Evolutionary conservation across 2,329 filamentous ascomycete species (phyloP).

Genomic region (Penicillium thymicola): DNA sequence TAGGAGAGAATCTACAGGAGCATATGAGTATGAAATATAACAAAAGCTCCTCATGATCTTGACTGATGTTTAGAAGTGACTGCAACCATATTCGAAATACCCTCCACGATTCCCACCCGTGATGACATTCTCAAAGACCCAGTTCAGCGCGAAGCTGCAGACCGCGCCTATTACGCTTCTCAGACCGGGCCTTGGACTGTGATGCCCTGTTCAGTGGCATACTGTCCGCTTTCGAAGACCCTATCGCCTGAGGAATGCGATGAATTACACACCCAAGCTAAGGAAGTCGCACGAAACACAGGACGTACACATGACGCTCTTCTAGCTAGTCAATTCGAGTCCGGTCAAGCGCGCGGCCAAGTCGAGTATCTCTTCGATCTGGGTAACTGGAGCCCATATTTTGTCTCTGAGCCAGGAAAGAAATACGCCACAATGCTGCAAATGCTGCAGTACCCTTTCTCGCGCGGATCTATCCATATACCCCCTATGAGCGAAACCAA

Average conservation of each 20-base stretch:
- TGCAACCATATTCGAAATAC: conserved; percentile 33
- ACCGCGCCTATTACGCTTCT: conserved; percentile 13
- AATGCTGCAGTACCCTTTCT: conserved; percentile 53
- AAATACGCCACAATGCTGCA: conserved; percentile 51
- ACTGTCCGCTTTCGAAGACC: conserved; percentile 16
- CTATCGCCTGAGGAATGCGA: neutral
- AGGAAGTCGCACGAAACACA: conserved; percentile 1
- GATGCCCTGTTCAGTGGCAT: conserved; percentile 22
- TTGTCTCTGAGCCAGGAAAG: conserved; percentile 33
- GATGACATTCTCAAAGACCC: conserved; percentile 15
- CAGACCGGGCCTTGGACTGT: conserved; percentile 18
- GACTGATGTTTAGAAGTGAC: conserved; percentile 20
- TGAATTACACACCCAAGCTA: conserved; percentile 1
- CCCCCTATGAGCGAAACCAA: conserved; percentile 7
- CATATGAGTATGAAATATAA: conserved; percentile 32
- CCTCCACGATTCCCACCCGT: conserved; percentile 10
- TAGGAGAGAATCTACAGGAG: conserved; percentile 53
- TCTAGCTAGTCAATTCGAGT: conserved; percentile 13
- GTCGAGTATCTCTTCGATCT: conserved; percentile 51
- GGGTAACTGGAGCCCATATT: conserved; percentile 48
- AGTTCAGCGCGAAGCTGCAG: conserved; percentile 8
- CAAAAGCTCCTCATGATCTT: conserved; percentile 30
- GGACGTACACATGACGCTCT: conserved; percentile 9
- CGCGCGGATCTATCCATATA: conserved; percentile 50
- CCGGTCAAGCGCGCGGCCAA: conserved; percentile 37